These are phyloP conservation scores for Steccherinum ochraceum DNA, from an alignment of 768 basidiomycete genomes.

Conservation along the genomic window DNA sequence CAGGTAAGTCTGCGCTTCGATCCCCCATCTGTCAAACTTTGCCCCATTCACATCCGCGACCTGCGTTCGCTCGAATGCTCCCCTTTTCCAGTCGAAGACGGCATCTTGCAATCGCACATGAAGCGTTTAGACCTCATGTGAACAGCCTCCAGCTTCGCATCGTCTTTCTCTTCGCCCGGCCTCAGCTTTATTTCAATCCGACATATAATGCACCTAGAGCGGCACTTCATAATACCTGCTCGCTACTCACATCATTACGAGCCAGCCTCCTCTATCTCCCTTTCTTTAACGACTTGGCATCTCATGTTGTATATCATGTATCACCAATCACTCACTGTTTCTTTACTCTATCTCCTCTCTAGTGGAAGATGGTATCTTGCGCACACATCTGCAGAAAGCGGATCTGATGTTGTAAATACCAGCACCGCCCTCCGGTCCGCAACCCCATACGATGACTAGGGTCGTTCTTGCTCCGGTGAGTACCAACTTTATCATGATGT, in stretches of 20 bases:
- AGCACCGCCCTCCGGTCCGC: too few relatives aligned
- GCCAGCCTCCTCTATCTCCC: neutral
- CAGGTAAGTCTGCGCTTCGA: slow-evolving; percentile 37
- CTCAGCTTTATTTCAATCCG: neutral
- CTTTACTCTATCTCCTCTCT: neutral
- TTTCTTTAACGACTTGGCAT: neutral
- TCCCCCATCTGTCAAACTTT: slow-evolving; percentile 1
- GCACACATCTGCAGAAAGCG: slow-evolving; percentile 62
- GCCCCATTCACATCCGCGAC: slow-evolving; percentile 1
- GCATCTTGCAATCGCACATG: neutral
- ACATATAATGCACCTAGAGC: too few relatives aligned
- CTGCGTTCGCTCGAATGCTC: neutral
- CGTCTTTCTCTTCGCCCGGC: slow-evolving; percentile 3
- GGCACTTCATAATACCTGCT: neutral
- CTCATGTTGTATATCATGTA: neutral
- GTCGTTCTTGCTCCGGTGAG: too few relatives aligned
- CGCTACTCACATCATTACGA: neutral
- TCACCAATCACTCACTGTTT: neutral
- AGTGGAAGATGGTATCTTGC: slow-evolving; percentile 71
- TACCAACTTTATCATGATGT: too few relatives aligned
- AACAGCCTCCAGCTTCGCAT: slow-evolving; percentile 1
- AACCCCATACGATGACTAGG: too few relatives aligned
- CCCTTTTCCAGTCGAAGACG: neutral
- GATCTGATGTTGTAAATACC: slow-evolving; percentile 57
- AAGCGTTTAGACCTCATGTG: neutral